phyloP scores from a whole-genome alignment of 202 grass and related monocot species.

The Zoysia matrella region DNA sequence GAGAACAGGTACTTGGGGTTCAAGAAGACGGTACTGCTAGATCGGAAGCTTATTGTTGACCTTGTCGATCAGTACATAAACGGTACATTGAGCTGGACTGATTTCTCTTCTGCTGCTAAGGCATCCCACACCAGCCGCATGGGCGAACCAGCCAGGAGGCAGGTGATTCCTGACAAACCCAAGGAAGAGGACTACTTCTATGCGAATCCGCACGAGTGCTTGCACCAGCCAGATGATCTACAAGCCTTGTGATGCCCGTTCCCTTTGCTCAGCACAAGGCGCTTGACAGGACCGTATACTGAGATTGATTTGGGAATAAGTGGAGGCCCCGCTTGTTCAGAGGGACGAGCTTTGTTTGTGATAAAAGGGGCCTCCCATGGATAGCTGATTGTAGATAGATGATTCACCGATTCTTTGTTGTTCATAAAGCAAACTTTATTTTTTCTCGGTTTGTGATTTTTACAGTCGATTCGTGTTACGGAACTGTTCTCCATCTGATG shows the following conservation, averaged over 20 bases:
- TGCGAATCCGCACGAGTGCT: constrained; percentile 86
- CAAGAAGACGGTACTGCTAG: constrained; percentile 84
- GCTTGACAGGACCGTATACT: not conserved
- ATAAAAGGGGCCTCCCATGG: not conserved
- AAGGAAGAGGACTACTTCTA: constrained; percentile 99
- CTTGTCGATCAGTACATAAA: constrained; percentile 78
- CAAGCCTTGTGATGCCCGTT: constrained; percentile 31
- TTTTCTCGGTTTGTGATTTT: constrained; percentile 36
- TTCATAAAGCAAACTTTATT: constrained; percentile 10
- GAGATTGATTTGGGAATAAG: constrained; percentile 44
- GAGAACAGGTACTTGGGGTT: constrained; percentile 75
- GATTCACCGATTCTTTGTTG: constrained; percentile 30
- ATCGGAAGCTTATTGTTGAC: constrained; percentile 76
- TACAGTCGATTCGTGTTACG: not conserved
- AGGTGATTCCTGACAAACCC: constrained; percentile 75
- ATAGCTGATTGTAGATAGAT: constrained; percentile 32
- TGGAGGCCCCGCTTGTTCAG: constrained; percentile 34
- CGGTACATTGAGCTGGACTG: constrained; percentile 64
- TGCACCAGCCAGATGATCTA: constrained; percentile 62
- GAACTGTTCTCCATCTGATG: not conserved
- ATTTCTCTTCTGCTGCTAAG: constrained; percentile 80
- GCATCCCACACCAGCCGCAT: constrained; percentile 70
- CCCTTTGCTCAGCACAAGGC: constrained; percentile 26
- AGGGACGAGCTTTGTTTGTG: not conserved
- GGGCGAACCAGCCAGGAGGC: constrained; percentile 72